These are phyloP conservation scores for Podospora bellae-mahoneyi DNA, from an alignment of 495 filamentous ascomycete species.

Conservation along the genomic window DNA sequence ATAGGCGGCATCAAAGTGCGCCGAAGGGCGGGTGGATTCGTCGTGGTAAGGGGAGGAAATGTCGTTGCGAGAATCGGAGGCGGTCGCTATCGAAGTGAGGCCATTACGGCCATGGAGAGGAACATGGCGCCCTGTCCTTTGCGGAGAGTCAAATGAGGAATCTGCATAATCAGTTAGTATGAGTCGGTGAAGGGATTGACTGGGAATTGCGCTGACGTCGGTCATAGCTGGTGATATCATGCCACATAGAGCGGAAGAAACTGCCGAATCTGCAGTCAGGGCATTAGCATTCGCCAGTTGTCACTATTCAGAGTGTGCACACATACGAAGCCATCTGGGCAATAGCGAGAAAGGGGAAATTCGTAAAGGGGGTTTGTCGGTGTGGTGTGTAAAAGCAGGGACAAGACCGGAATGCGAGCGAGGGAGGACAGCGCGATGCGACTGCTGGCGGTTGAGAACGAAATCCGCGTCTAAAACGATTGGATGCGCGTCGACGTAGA, in stretches of 20 bases:
- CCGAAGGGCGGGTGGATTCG: constrained; percentile 56
- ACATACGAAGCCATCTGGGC: not conserved
- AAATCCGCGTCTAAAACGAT: not conserved
- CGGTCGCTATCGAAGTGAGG: constrained; percentile 75
- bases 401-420: not conserved
- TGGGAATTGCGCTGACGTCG: constrained; percentile 48
- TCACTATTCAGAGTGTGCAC: not conserved
- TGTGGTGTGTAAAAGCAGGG: not conserved
- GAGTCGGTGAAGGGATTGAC: constrained; percentile 22
- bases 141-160: constrained; percentile 81
- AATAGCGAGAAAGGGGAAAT: not conserved
- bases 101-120: constrained; percentile 66
- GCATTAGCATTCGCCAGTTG: not conserved
- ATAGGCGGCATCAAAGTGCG: constrained; percentile 38
- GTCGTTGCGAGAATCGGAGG: constrained; percentile 72
- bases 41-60: constrained; percentile 72
- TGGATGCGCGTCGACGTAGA: not conserved
- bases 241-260: constrained; percentile 64
- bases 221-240: constrained; percentile 81
- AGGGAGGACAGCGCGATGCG: not conserved
- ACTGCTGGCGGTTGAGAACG: not conserved
- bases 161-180: constrained; percentile 53
- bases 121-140: constrained; percentile 76
- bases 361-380: not conserved
- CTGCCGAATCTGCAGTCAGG: not conserved